Base-by-base conservation (phyloP, 345 rosid species). In the Hibiscus mutabilis region DNA sequence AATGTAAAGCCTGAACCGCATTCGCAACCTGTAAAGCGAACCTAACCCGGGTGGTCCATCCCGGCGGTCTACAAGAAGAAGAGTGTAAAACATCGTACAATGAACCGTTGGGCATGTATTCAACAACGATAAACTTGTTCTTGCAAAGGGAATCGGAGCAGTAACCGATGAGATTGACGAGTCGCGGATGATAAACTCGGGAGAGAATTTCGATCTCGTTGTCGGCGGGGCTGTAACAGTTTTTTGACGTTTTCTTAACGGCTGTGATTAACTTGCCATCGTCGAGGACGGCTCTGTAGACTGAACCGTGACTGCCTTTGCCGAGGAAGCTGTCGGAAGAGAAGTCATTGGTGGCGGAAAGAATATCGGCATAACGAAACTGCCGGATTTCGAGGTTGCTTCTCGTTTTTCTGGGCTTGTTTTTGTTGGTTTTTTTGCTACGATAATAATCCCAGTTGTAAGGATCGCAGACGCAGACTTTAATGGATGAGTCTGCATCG, bases 141-240 rank as follows among this genome's bases (percentile, higher is more conserved):
- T 77, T 77, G n/a, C 73, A 64, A 4, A 82, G 52, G 51, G 81
- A 86, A 11, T 74, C 73, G 73, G 92, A 85, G 74, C 89, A 84
- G 78, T 86, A 87, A 53, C 98, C 98, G 69, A 93, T 79, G 42
- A 93, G 82, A 77, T 93, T 93, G 49, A 93, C 97, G 19, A 93
- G 84, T 31, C 83, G 74, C 6, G 91, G 91, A 72, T 86, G 81
- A 3, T 73, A 85, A 13, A 88, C 69, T 27, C 86, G 72, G 0
- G 92, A 89, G 58, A 93, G 91, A 24, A 89, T 83, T 74, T 91
- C 97, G 51, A 89, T 85, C 91, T 93, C 98, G 80, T 88, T 89
- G 42, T 86, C 91, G 0, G 85, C 82, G 0, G 86, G 86, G n/a
- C 70, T 53, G 60, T 37, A 37, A 33, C 75, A 73, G 73, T 27